A percentile compares a stretch with the other conserved stretches of the same genome.
Conservation (phyloP, 805 yeast genomes). For the Millerozyma miso region DNA sequence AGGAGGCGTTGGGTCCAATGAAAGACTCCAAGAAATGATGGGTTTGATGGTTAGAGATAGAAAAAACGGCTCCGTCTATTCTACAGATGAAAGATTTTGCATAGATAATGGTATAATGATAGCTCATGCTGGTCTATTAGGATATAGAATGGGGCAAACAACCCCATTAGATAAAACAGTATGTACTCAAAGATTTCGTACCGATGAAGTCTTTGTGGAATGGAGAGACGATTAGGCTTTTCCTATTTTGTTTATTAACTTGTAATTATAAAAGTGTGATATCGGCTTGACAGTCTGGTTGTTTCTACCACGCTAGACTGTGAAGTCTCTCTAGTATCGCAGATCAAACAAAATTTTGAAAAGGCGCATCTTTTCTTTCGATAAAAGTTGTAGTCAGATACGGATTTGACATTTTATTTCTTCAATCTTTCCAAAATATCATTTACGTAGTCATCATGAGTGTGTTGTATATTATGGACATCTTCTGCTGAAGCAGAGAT, state of each 20-base stretch:
- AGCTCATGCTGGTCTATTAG: constrained; percentile 93
- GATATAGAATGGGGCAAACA: constrained; percentile 76
- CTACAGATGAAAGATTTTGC: constrained; percentile 96
- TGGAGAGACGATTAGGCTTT: constrained; percentile 68
- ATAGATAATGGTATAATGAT: constrained; percentile 99
- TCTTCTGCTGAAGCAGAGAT: no score
- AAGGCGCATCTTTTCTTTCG: constrained; percentile 5
- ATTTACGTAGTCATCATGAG: constrained; percentile 2
- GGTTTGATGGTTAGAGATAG: constrained; percentile 87
- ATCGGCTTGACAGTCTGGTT: constrained; percentile 1
- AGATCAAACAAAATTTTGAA: constrained; percentile 7
- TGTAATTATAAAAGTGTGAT: constrained; percentile 1
- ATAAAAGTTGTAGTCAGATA: constrained; percentile 24
- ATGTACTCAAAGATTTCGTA: constrained; percentile 89
- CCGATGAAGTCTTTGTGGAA: constrained; percentile 85
- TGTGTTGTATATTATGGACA: not conserved
- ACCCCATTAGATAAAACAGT: constrained; percentile 62
- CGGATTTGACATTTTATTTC: constrained; percentile 20
- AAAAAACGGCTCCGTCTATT: constrained; percentile 75
- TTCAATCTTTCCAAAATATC: constrained; percentile 2
- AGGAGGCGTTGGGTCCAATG: constrained; percentile 98
- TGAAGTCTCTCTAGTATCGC: constrained; percentile 4
- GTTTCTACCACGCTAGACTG: not conserved
- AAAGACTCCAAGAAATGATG: constrained; percentile 94
- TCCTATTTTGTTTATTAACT: not conserved